These are phyloP conservation scores for Chaetomiaceae sp. DNA, from an alignment of 2,329 filamentous ascomycete species.

Conservation along the genomic window DNA sequence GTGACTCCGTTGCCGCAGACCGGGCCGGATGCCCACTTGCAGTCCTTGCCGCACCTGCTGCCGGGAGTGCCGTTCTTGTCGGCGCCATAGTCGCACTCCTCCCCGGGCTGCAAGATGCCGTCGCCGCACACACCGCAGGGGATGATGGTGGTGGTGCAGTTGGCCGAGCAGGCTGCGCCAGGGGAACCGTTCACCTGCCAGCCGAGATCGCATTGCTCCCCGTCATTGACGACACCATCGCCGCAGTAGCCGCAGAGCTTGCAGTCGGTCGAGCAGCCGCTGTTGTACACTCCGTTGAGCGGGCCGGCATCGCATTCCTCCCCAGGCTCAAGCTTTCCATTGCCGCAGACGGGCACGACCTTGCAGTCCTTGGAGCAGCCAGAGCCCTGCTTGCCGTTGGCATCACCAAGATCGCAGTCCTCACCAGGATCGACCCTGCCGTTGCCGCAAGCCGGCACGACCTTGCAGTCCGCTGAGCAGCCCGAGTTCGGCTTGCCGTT, in stretches of 20 bases:
- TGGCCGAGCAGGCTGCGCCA: slow-evolving; percentile 11
- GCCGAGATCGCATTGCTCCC: slow-evolving; percentile 18
- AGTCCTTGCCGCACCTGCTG: slow-evolving; percentile 13
- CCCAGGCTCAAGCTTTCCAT: neutral
- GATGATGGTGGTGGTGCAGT: slow-evolving; percentile 10
- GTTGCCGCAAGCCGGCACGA: slow-evolving; percentile 3
- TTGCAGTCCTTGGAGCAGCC: slow-evolving; percentile 10
- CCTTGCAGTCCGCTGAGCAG: slow-evolving; percentile 8
- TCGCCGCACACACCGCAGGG: slow-evolving; percentile 15
- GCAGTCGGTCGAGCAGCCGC: slow-evolving; percentile 17
- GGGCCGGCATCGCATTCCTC: slow-evolving; percentile 12
- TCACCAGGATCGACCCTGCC: neutral
- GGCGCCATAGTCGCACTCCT: slow-evolving; percentile 18
- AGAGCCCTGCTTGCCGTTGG: slow-evolving; percentile 11
- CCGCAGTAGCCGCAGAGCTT: slow-evolving; percentile 21
- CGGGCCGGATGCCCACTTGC: slow-evolving; percentile 1
- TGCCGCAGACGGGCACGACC: slow-evolving; percentile 6
- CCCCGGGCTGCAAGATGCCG: slow-evolving; percentile 18
- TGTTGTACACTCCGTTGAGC: slow-evolving; percentile 15
- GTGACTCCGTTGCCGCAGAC: slow-evolving; percentile 19
- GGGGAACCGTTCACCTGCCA: slow-evolving; percentile 20
- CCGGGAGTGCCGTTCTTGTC: slow-evolving; percentile 13
- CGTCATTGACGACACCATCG: slow-evolving; percentile 12
- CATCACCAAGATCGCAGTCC: slow-evolving; percentile 7
- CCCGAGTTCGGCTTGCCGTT: slow-evolving; percentile 11